These are phyloP conservation scores for Vanrija pseudolonga DNA, from an alignment of 1,284 basidiomycete genomes.

Conservation along the genomic window DNA sequence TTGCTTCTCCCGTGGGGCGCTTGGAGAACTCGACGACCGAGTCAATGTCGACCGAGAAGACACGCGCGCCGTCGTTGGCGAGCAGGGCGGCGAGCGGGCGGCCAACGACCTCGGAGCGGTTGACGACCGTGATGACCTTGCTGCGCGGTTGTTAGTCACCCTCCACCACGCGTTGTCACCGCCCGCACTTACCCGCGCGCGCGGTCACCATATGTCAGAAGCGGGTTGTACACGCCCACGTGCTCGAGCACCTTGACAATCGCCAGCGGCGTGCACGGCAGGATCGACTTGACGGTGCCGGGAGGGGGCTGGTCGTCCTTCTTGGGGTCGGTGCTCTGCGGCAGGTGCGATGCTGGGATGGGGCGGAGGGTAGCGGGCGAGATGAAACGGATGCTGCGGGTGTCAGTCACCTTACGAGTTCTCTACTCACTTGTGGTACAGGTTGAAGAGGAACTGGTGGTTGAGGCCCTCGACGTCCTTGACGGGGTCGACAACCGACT, in stretches of 20 bases:
- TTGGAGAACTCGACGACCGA: constrained; percentile 82
- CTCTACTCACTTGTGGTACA: constrained; percentile 84
- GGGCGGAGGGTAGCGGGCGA: constrained; percentile 49
- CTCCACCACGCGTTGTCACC: neutral
- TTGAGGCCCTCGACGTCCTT: constrained; percentile 98
- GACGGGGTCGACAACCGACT: constrained; percentile 71
- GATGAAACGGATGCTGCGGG: constrained; percentile 63
- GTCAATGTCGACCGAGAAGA: constrained; percentile 88
- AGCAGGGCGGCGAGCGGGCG: constrained; percentile 84
- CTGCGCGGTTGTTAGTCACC: constrained; percentile 4
- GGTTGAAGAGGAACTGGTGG: constrained; percentile 92
- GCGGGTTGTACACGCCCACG: constrained; percentile 84
- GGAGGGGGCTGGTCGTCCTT: constrained; percentile 62
- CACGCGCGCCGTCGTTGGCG: constrained; percentile 87
- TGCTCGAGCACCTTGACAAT: constrained; percentile 93
- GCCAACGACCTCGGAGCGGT: constrained; percentile 73
- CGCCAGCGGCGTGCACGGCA: constrained; percentile 94
- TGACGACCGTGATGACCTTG: constrained; percentile 32
- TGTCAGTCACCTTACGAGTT: neutral
- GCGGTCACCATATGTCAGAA: constrained; percentile 89
- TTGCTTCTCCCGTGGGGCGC: constrained; percentile 57
- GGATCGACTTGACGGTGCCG: constrained; percentile 59
- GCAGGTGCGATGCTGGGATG: constrained; percentile 38
- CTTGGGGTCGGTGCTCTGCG: constrained; percentile 31
- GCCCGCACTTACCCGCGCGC: constrained; percentile 63